Base-by-base conservation (phyloP, 805 yeast species). In the Alloascoidea africana region DNA sequence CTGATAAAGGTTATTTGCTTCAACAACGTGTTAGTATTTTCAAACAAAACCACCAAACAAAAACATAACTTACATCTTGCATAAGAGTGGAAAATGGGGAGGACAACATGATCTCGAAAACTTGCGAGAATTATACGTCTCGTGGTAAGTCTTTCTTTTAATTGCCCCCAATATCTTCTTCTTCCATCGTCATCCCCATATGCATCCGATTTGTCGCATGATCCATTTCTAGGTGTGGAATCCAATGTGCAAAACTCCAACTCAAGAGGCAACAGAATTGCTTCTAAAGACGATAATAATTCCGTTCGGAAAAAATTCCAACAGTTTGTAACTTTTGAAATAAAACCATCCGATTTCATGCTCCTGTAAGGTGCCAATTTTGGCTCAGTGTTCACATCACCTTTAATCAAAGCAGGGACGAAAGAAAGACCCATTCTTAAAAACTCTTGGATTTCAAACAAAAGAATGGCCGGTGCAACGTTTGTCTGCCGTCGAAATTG, bases 241-340 rank as follows among this genome's bases (percentile, higher is more conserved):
- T n/a, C n/a, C n/a, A n/a, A n/a, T n/a, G n/a, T n/a, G n/a, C 30
- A 23, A 36, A 69, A 53, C 38, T 68, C 76, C 14, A 58, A 47
- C 40, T 73, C 75, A 16, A 80, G 47, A 0, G 87, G 87, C 23
- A 75, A 44, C 36, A 79, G 66, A 0, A 74, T 65, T 0, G 80
- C 80, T 41, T 74, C 68, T 14, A 77, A 55, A 46, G 73, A 73
- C 38, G 73, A 74, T 37, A 69, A 63, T 2, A 74, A 65, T 30
- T 66, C 63, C n/a, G 60, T 59, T 43, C 30, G 66, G 70, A 49
- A 77, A 78, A 17, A 56, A 56, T 14, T 63, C 65, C 86, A 86
- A 78, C 2, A 73, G 59, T 1, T 58, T 59, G 41, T n/a, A 23
- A 23, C n/a, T 23, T 23, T 8, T 8, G 30, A 23, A 59, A 60